Evolutionary conservation across 2,329 filamentous ascomycete genomes (phyloP).

Genomic region (Metarhizium album): DNA sequence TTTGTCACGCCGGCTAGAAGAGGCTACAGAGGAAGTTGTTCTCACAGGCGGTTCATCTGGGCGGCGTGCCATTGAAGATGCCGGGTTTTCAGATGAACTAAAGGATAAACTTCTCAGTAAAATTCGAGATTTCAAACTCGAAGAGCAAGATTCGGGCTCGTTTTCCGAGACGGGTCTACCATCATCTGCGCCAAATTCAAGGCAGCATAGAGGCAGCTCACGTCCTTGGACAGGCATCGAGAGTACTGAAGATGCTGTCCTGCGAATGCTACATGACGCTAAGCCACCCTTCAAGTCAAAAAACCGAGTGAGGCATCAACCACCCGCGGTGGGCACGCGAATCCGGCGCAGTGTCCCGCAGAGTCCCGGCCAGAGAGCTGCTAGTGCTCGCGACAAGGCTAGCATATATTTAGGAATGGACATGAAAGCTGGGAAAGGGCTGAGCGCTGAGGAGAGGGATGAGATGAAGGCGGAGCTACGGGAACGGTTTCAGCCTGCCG

Average conservation of each 20-base stretch:
- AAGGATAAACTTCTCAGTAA: slow-evolving; percentile 47
- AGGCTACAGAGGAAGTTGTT: slow-evolving; percentile 54
- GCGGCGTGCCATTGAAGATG: slow-evolving; percentile 48
- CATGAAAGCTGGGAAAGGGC: slow-evolving; percentile 33
- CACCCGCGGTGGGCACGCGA: slow-evolving; percentile 42
- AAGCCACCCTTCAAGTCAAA: slow-evolving; percentile 54
- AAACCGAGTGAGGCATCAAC: slow-evolving; percentile 34
- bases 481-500: slow-evolving; percentile 67
- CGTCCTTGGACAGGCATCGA: slow-evolving; percentile 73
- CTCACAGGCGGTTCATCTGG: slow-evolving; percentile 48
- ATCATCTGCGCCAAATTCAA: slow-evolving; percentile 41
- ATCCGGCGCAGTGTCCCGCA: slow-evolving; percentile 28
- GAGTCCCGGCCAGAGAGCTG: slow-evolving; percentile 36
- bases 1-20: slow-evolving; percentile 46
- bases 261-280: slow-evolving; percentile 78
- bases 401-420: slow-evolving; percentile 39
- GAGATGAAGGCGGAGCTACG: slow-evolving; percentile 62
- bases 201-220: slow-evolving; percentile 55
- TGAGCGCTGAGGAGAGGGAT: slow-evolving; percentile 64
- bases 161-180: slow-evolving; percentile 39
- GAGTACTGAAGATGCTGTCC: slow-evolving; percentile 58
- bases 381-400: slow-evolving; percentile 46
- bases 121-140: slow-evolving; percentile 44
- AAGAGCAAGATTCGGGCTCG: slow-evolving; percentile 35
- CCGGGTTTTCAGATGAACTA: slow-evolving; percentile 53